These are phyloP conservation scores for Nissolia schottii DNA, from an alignment of 306 rosid species.

Conservation along the genomic window DNA sequence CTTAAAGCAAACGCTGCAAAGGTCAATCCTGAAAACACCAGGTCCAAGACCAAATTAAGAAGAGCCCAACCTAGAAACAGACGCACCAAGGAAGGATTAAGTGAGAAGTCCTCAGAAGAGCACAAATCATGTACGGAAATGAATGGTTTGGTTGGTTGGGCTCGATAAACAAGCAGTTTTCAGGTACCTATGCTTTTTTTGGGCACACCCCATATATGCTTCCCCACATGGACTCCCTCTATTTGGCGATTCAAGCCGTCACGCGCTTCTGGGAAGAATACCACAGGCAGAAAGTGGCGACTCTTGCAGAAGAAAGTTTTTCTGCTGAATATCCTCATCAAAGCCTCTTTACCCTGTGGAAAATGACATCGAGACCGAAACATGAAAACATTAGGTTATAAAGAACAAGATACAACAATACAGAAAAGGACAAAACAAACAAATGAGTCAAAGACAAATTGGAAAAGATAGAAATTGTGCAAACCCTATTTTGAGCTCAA, in stretches of 20 bases:
- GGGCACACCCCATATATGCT: slow-evolving; percentile 16
- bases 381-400: no score
- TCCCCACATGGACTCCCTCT: slow-evolving; percentile 12
- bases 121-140: neutral
- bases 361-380: neutral
- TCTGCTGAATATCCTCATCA: slow-evolving; percentile 17
- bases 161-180: neutral
- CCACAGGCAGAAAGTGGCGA: slow-evolving; percentile 34
- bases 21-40: neutral
- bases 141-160: neutral
- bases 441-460: neutral
- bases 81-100: no score
- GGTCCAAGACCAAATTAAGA: neutral
- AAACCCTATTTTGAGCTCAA: neutral
- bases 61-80: neutral
- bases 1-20: neutral
- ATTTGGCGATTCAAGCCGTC: slow-evolving; percentile 28
- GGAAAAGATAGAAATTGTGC: neutral
- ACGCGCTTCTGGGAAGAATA: slow-evolving; percentile 27
- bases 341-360: slow-evolving; percentile 37
- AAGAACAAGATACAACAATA: no score
- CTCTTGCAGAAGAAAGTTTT: slow-evolving; percentile 45
- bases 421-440: no score
- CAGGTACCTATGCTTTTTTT: neutral
- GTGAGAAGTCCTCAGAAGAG: neutral